These are phyloP conservation scores for Thraustochytrium sp. DNA, from an alignment of 352 stramenopile genomes.

Conservation along the genomic window DNA sequence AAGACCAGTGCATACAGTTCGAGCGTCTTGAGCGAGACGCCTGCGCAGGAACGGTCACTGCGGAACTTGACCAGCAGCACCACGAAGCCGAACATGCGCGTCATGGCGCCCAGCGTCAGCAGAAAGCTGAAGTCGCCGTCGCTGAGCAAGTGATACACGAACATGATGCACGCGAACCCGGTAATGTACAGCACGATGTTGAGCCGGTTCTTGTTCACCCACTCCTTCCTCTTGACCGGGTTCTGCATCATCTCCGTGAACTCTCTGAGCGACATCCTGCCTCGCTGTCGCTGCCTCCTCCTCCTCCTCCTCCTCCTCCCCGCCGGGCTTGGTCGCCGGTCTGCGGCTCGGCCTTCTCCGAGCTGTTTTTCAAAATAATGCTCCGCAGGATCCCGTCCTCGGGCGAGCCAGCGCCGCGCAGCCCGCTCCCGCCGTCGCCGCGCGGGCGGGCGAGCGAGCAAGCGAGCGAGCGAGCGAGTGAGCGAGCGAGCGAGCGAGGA, in stretches of 20 bases:
- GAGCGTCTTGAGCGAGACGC: slow-evolving; percentile 92
- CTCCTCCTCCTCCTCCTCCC: no score
- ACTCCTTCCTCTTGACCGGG: slow-evolving; percentile 26
- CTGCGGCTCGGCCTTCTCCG: no score
- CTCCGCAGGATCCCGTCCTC: no score
- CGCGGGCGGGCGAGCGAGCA: no score
- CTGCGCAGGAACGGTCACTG: slow-evolving; percentile 52
- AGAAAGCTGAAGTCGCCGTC: slow-evolving; percentile 82
- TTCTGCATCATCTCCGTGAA: slow-evolving; percentile 30
- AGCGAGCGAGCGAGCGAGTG: no score
- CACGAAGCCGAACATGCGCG: slow-evolving; percentile 44
- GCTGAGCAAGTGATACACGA: slow-evolving; percentile 80
- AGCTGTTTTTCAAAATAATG: no score
- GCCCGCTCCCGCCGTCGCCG: no score
- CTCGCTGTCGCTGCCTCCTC: no score
- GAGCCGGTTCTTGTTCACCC: slow-evolving; percentile 41
- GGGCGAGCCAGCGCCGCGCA: no score
- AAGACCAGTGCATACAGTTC: slow-evolving; percentile 94
- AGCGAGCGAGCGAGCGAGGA: no score
- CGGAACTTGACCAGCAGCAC: slow-evolving; percentile 39
- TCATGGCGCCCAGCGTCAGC: slow-evolving; percentile 55
- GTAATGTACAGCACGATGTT: slow-evolving; percentile 43
- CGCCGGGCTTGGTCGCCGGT: no score
- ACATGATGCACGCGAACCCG: slow-evolving; percentile 60
- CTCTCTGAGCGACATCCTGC: no score